Base-by-base conservation (phyloP, 2,329 filamentous ascomycete genomes). In the Ascochyta pisi region DNA sequence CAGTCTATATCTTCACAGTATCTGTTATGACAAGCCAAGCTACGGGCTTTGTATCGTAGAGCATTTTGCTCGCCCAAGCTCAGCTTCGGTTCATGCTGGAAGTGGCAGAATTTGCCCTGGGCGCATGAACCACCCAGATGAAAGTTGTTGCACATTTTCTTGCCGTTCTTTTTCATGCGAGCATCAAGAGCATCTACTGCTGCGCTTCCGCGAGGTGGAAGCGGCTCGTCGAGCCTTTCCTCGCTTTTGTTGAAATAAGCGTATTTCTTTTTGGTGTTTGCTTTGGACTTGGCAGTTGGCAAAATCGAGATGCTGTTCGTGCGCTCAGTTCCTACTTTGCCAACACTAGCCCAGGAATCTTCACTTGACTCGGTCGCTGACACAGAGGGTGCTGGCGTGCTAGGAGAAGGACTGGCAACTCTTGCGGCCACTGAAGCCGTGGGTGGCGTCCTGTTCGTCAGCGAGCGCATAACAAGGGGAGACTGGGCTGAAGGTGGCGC, bases 171-270 rank as follows among this genome's bases (percentile, higher is more conserved):
- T 43, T 67, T 65, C 71, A 71, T 73, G 40, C 72, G 72, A 24
- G 52, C 38, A 8, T 73, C 71, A 38, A 75, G 65, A 29, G 68
- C 59, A 6, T 65, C 57, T 12, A 44, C 46, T 6, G 70, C 67
- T 7, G 56, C 51, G 6, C 57, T 59, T n/a, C 73, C 70, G 24
- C 63, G 64, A n/a, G 67, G 52, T 3, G 71, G 68, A 8, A 81
- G 71, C 2, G 68, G 64, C 16, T 71, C 59, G 46, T 81, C 79
- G 12, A 81, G 62, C 24, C 79, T 75, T 58, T 81, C 70, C 41
- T 76, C 76, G 45, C 70, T 66, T 31, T 72, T 73, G 57, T 82
- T 82, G 53, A 76, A 74, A 38, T 79, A 70, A 43, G 78, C 71
- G 60, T 70, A 68, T 68, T 74, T 72, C 53, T 69, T 72, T 53